Evolutionary conservation across 2,329 filamentous ascomycete genomes (phyloP), one percentile per base, ranked within the genome.

Genomic region (Emergomyces africanus): DNA sequence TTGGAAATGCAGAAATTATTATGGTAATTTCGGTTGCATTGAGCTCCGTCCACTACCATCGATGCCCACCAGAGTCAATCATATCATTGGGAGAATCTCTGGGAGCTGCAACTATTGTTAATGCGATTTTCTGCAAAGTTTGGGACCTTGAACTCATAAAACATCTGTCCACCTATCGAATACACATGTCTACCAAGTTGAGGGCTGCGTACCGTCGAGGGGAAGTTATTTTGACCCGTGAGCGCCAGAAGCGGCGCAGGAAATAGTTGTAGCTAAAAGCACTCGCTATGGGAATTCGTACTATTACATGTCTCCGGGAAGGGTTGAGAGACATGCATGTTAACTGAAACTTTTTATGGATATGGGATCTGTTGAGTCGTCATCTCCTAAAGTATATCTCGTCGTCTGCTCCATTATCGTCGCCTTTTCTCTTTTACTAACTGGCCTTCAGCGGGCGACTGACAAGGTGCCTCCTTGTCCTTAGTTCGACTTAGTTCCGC

Each of bases 11-110:
- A 30, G 37, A 35, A 53, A 58, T 6, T 23, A 25, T 18, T 14
- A 12, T 51, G 39, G 30, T 58, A 58, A 51, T 53, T 33, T 51
- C 35, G 35, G 37, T 48, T 58, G 57, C 57, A 50, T 48, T 35
- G 53, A 53, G 57, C 23, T 53, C 14, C 9, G 30, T 44, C 53
- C 53, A 55, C 37, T 42, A n/a, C 23, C 39, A 44, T n/a, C 39
- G 8, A 25, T 42, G 37, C 37, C 53, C 51, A 12, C 53, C 10
- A 3, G 15, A 39, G 39, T 44, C 25, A 3, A 55, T 39, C 23
- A 23, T 23, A 55, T 39, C 23, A 23, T 23, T 12, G 5, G n/a
- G 3, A n/a, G 10, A 23, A 53, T 8, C 39, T 28, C n/a, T 20
- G 39, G 39, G 8, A 30, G 39, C 39, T 42, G 53, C 8, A 54